These are phyloP conservation scores for Periconia sp. DNA, from an alignment of 2,329 filamentous ascomycete genomes.

Conservation along the genomic window DNA sequence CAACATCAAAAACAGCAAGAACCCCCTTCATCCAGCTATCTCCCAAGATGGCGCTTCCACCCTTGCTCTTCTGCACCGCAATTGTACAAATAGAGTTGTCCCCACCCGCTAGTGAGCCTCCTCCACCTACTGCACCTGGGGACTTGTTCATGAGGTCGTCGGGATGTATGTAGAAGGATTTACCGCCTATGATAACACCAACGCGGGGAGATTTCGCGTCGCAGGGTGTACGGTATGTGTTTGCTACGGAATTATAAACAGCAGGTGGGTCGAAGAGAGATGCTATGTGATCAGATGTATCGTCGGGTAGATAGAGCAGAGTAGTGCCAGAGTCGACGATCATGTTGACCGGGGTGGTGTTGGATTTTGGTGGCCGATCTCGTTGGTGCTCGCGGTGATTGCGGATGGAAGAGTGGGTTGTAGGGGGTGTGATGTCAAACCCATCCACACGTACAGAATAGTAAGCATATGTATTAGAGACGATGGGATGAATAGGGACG, in stretches of 20 bases:
- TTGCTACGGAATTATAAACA: constrained; percentile 4
- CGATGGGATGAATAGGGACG: constrained; percentile 22
- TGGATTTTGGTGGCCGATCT: not conserved
- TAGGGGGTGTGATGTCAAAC: constrained; percentile 21
- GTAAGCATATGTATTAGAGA: constrained; percentile 24
- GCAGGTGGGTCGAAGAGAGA: constrained; percentile 26
- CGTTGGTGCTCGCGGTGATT: not conserved
- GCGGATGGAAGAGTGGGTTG: not conserved
- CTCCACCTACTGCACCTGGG: constrained; percentile 13
- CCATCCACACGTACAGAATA: constrained; percentile 34
- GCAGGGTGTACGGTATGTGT: constrained; percentile 23
- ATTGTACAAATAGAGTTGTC: constrained; percentile 21
- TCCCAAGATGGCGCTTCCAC: constrained; percentile 42
- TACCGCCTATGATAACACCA: constrained; percentile 21
- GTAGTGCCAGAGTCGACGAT: constrained; percentile 35
- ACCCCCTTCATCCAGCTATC: constrained; percentile 56
- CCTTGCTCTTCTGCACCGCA: constrained; percentile 22
- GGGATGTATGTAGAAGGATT: constrained; percentile 18
- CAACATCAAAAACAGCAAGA: constrained; percentile 55
- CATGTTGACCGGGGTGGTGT: constrained; percentile 12
- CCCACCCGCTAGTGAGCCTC: not conserved
- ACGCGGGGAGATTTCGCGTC: constrained; percentile 22
- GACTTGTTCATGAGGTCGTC: constrained; percentile 27
- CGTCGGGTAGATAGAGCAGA: constrained; percentile 28
- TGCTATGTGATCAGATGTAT: constrained; percentile 23